Conservation (phyloP, 371 early-diverging fungal genomes). For the Nematocida sp. region DNA sequence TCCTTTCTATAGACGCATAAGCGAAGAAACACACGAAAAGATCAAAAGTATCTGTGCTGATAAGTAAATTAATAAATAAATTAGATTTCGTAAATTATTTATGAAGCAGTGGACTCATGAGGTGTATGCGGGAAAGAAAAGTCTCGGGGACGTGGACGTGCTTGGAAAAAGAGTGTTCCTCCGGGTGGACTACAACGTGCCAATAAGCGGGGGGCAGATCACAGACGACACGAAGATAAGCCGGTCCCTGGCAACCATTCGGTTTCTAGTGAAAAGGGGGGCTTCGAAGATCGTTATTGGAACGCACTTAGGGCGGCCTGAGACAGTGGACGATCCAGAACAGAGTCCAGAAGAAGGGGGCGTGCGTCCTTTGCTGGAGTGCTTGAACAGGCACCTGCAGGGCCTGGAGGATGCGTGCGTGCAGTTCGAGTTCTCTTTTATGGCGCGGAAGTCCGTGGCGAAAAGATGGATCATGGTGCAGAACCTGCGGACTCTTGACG, state of each 20-base stretch:
- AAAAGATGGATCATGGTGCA: slow-evolving; percentile 76
- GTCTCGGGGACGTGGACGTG: slow-evolving; percentile 27
- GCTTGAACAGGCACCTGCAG: slow-evolving; percentile 6
- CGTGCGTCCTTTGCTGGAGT: slow-evolving; percentile 9
- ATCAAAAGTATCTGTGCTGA: slow-evolving; percentile 35
- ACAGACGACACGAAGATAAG: slow-evolving; percentile 69
- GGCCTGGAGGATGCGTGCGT: background rate
- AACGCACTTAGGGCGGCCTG: slow-evolving; percentile 94
- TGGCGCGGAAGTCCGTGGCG: background rate
- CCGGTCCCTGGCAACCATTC: slow-evolving; percentile 86
- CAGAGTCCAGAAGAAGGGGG: background rate
- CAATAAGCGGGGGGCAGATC: slow-evolving; percentile 83
- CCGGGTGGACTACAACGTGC: slow-evolving; percentile 94
- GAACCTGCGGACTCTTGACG: slow-evolving; percentile 91
- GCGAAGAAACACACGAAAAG: slow-evolving; percentile 15
- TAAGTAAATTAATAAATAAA: slow-evolving; percentile 43
- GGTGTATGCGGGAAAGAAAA: slow-evolving; percentile 47
- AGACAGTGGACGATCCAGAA: slow-evolving; percentile 67
- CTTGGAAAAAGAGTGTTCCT: slow-evolving; percentile 57
- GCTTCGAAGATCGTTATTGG: slow-evolving; percentile 76
- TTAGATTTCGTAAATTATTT: background rate
- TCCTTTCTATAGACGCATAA: slow-evolving; percentile 37
- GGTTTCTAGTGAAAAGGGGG: slow-evolving; percentile 67
- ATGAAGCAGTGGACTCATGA: slow-evolving; percentile 49
- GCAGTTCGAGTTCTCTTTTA: slow-evolving; percentile 68